These are phyloP conservation scores for Clarireedia homoeocarpa DNA, from an alignment of 2,329 filamentous ascomycete species.

Conservation along the genomic window DNA sequence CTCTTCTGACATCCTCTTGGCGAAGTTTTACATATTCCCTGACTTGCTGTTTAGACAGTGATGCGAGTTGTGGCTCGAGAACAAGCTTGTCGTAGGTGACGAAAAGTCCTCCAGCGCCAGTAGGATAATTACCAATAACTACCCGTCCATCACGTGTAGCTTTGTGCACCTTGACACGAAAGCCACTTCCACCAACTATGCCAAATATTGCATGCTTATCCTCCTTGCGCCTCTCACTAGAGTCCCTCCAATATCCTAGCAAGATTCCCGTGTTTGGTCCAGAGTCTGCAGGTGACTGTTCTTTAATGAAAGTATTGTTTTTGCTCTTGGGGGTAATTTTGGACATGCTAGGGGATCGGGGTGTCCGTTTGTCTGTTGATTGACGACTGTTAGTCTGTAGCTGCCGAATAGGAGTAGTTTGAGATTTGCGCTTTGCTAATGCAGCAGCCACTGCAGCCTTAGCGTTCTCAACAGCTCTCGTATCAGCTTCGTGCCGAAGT, in stretches of 20 bases:
- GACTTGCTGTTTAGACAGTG: constrained; percentile 45
- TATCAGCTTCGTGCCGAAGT: constrained; percentile 17
- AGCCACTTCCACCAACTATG: constrained; percentile 56
- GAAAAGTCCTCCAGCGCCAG: constrained; percentile 53
- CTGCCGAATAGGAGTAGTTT: too few species aligned
- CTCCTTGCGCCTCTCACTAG: constrained; percentile 36
- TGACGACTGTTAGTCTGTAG: too few species aligned
- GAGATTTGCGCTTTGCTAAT: too few species aligned
- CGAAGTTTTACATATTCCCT: constrained; percentile 58
- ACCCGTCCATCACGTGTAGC: constrained; percentile 53
- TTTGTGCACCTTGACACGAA: constrained; percentile 53
- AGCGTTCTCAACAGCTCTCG: constrained; percentile 22
- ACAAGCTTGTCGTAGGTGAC: constrained; percentile 54
- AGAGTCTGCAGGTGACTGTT: constrained; percentile 13
- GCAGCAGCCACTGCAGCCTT: constrained; percentile 15
- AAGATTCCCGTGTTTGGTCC: constrained; percentile 29
- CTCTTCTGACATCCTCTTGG: constrained; percentile 44
- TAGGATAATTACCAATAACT: constrained; percentile 52
- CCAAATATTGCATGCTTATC: constrained; percentile 57
- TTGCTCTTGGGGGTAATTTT: not conserved
- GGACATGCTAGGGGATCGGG: too few species aligned
- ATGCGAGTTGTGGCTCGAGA: constrained; percentile 47
- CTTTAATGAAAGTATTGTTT: not conserved
- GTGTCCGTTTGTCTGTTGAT: too few species aligned
- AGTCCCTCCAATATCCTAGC: constrained; percentile 52